Evolutionary conservation across 2,329 filamentous ascomycete species (phyloP).

Genomic region (Neoscytalidium dimidiatum): DNA sequence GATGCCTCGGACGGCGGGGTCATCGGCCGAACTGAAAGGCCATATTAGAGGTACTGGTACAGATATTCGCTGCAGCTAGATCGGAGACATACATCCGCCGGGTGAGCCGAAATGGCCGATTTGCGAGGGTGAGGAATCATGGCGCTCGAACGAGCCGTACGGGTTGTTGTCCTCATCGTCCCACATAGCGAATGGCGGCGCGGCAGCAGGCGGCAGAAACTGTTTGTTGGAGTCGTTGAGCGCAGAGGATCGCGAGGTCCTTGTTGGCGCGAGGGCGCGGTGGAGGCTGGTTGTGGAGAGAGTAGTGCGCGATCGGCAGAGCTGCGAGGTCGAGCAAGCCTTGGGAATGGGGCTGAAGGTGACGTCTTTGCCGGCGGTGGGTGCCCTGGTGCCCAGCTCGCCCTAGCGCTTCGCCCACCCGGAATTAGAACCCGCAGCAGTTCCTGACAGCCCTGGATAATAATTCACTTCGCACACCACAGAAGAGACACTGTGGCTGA

Average conservation of each 20-base stretch:
- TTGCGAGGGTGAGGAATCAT: constrained; percentile 75
- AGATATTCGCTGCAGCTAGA: neutral
- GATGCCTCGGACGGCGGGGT: constrained; percentile 72
- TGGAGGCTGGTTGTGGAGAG: constrained; percentile 12
- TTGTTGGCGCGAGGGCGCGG: constrained; percentile 3
- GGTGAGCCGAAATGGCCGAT: constrained; percentile 43
- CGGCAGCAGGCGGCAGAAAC: neutral
- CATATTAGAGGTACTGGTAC: neutral
- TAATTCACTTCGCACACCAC: neutral
- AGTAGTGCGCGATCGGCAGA: constrained; percentile 8
- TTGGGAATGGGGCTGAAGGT: constrained; percentile 20
- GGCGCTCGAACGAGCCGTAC: constrained; percentile 89
- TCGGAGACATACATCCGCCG: constrained; percentile 36
- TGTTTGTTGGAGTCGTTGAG: neutral
- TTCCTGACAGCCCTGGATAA: neutral
- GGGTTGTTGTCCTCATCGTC: constrained; percentile 99
- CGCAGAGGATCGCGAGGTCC: neutral
- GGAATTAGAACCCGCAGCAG: neutral
- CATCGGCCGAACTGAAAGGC: constrained; percentile 37
- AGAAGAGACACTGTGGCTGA: neutral
- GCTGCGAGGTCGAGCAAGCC: constrained; percentile 14
- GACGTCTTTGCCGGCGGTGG: constrained; percentile 17
- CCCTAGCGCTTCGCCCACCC: constrained; percentile 1
- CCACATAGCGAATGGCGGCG: constrained; percentile 67
- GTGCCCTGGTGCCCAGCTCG: constrained; percentile 3